These are phyloP conservation scores for Silene latifolia DNA, from an alignment of 148 eudicot species.

Conservation along the genomic window DNA sequence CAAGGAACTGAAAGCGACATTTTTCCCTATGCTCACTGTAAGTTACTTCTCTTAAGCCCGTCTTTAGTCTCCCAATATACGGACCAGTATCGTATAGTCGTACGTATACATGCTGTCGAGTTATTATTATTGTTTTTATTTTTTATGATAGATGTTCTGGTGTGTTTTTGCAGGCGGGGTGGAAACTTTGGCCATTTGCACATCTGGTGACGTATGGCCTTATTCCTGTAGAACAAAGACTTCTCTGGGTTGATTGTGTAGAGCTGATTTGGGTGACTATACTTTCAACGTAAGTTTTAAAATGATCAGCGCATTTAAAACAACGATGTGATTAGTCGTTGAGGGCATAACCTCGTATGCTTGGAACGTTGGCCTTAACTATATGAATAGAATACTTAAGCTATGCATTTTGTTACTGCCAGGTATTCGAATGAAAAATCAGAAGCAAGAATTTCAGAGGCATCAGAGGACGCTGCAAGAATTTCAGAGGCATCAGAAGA, in stretches of 20 bases:
- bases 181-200: conserved; percentile 98
- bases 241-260: conserved; percentile 95
- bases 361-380: neutral
- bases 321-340: too few species aligned
- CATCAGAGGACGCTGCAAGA: conserved; percentile 48
- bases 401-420: conserved; percentile 10
- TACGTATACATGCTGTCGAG: neutral
- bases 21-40: conserved; percentile 95
- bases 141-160: neutral
- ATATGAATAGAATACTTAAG: neutral
- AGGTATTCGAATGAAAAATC: conserved; percentile 93
- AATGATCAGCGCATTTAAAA: neutral
- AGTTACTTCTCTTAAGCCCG: conserved; percentile 22
- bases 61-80: neutral
- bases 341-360: too few species aligned
- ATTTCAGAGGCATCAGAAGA: conserved; percentile 51
- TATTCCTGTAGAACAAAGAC: conserved; percentile 88
- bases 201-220: conserved; percentile 86
- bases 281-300: conserved; percentile 76
- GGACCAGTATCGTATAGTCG: neutral
- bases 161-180: conserved; percentile 55
- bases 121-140: neutral
- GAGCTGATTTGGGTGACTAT: conserved; percentile 98
- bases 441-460: conserved; percentile 71
- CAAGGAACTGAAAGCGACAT: conserved; percentile 71